phyloP scores from a whole-genome alignment of 768 basidiomycete species.

The Phylloporus rhodoxanthus region DNA sequence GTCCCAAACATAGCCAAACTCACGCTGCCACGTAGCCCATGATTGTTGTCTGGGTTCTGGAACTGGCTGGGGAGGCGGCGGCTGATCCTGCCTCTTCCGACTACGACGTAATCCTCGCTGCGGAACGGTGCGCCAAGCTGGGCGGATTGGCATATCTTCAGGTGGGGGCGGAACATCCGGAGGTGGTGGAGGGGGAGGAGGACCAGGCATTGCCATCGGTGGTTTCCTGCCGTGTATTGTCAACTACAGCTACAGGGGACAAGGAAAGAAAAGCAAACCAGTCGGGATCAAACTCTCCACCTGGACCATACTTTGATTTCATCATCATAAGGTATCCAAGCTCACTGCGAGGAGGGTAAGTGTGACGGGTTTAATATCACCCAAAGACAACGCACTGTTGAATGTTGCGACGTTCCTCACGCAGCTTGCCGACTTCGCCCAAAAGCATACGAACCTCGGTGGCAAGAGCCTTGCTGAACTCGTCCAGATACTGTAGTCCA shows the following conservation, averaged over 20 bases:
- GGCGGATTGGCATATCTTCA: constrained; percentile 41
- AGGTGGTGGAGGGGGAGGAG: constrained; percentile 41
- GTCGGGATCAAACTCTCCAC: constrained; percentile 80
- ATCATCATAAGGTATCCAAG: constrained; percentile 64
- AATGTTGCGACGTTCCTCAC: constrained; percentile 69
- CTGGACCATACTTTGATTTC: constrained; percentile 75
- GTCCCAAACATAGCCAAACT: constrained; percentile 28
- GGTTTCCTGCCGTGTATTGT: constrained; percentile 38
- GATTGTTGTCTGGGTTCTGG: constrained; percentile 43
- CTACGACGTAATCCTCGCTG: constrained; percentile 33
- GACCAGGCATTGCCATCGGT: constrained; percentile 28
- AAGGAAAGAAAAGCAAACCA: constrained; percentile 43
- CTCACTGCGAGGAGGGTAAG: constrained; percentile 44
- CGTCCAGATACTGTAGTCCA: constrained; percentile 63
- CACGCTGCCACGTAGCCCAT: constrained; percentile 67
- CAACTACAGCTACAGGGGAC: background rate
- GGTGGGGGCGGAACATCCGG: constrained; percentile 40
- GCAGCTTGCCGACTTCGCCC: constrained; percentile 75
- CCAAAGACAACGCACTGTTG: constrained; percentile 58
- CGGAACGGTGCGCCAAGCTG: constrained; percentile 59
- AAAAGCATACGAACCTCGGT: constrained; percentile 79
- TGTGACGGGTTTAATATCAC: background rate
- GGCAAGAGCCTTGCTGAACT: constrained; percentile 81
- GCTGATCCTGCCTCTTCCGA: constrained; percentile 39
- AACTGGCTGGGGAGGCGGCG: constrained; percentile 30